phyloP scores from a whole-genome alignment of 1,139 yeast species.

The Candida sojae region DNA sequence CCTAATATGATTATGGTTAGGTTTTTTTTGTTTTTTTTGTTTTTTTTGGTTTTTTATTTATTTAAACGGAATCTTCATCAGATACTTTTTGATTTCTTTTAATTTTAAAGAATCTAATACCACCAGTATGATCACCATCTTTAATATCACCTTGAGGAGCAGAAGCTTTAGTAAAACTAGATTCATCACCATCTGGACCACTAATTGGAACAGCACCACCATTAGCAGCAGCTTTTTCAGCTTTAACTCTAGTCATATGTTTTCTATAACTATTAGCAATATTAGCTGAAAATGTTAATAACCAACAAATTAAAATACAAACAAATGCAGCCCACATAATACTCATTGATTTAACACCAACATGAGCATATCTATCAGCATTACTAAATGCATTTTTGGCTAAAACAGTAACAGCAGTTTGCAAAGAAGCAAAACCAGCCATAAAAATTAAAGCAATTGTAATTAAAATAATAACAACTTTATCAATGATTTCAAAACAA shows the following conservation, averaged over 20 bases:
- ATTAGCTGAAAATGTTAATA: conserved; percentile 56
- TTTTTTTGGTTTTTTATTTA: too few species aligned
- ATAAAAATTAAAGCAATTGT: conserved; percentile 54
- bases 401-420: conserved; percentile 68
- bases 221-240: conserved; percentile 13
- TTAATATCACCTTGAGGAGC: conserved; percentile 18
- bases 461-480: conserved; percentile 55
- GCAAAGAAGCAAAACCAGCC: conserved; percentile 61
- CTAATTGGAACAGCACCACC: conserved; percentile 8
- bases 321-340: conserved; percentile 71
- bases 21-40: too few species aligned
- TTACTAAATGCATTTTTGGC: conserved; percentile 63
- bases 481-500: conserved; percentile 50
- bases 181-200: conserved; percentile 35
- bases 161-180: conserved; percentile 48
- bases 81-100: conserved; percentile 64
- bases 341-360: conserved; percentile 63
- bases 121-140: conserved; percentile 52
- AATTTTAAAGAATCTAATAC: conserved; percentile 76
- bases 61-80: conserved; percentile 63
- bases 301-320: conserved; percentile 51
- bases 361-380: conserved; percentile 40
- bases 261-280: conserved; percentile 48
- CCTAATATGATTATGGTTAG: too few species aligned
- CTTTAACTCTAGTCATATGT: conserved; percentile 41